These are phyloP conservation scores for Geotrichum aggregatum DNA, from an alignment of 1,139 yeast species.

Conservation along the genomic window DNA sequence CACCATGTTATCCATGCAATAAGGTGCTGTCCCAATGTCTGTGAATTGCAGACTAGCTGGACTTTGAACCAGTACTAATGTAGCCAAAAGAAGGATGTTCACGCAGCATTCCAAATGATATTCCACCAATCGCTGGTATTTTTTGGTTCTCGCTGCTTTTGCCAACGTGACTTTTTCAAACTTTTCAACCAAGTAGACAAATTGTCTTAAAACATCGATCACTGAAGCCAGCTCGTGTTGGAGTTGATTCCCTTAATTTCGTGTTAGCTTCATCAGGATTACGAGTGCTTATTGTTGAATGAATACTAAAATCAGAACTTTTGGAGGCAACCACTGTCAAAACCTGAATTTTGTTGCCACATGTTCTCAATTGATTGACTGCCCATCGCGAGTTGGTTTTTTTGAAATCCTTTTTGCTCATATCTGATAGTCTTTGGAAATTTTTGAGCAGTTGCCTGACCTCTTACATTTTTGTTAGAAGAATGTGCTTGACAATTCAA, in stretches of 20 bases:
- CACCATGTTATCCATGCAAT: too few species aligned
- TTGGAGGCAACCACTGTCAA: background rate
- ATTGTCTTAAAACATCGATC: too few species aligned
- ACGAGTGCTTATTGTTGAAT: background rate
- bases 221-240: too few species aligned
- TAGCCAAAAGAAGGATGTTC: background rate
- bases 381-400: too few species aligned
- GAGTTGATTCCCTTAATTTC: background rate
- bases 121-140: background rate
- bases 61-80: background rate
- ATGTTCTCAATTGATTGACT: background rate
- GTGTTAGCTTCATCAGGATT: background rate
- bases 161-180: too few species aligned
- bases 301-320: background rate
- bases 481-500: too few species aligned
- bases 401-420: background rate
- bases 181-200: too few species aligned
- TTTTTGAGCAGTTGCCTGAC: background rate
- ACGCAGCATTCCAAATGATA: conserved; percentile 4
- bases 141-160: too few species aligned
- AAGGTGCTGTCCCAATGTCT: too few species aligned
- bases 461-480: too few species aligned
- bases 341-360: background rate
- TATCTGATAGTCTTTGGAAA: background rate
- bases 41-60: too few species aligned